Conservation (phyloP, 768 basidiomycete species). For the Thelephora ganbajun region DNA sequence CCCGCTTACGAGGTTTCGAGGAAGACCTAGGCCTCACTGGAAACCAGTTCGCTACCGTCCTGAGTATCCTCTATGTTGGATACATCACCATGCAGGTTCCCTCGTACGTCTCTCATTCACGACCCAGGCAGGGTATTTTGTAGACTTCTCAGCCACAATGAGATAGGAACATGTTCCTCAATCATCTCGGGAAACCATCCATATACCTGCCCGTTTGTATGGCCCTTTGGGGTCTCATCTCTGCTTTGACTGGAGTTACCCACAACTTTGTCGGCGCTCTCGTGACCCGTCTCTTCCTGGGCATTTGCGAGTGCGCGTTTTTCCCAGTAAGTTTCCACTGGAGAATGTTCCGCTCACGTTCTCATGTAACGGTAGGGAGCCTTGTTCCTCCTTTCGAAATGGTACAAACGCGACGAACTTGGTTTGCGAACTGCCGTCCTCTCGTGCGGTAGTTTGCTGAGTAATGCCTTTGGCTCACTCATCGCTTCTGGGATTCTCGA, state of each 20-base stretch:
- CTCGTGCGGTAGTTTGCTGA: constrained; percentile 59
- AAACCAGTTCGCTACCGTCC: constrained; percentile 48
- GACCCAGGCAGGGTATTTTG: not conserved
- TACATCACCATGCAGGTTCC: constrained; percentile 75
- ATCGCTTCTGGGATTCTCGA: constrained; percentile 66
- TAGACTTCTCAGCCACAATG: not conserved
- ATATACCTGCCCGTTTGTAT: constrained; percentile 54
- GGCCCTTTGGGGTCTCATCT: constrained; percentile 45
- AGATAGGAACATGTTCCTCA: constrained; percentile 55
- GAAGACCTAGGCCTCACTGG: constrained; percentile 48
- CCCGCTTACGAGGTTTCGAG: constrained; percentile 59
- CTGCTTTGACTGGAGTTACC: constrained; percentile 30
- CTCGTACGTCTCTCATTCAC: constrained; percentile 29
- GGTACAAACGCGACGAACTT: constrained; percentile 65
- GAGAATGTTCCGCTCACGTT: not conserved
- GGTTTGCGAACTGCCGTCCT: constrained; percentile 56
- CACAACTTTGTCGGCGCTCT: constrained; percentile 43
- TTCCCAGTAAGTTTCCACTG: constrained; percentile 25
- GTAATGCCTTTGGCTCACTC: constrained; percentile 72
- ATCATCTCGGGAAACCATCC: constrained; percentile 54
- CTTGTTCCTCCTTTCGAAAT: constrained; percentile 47
- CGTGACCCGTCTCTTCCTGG: constrained; percentile 61
- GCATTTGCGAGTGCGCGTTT: constrained; percentile 45
- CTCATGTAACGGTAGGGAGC: constrained; percentile 23
- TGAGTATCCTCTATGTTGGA: constrained; percentile 57